phyloP scores from a whole-genome alignment of 192 early-diverging fungal genomes.

The Coemansia sp. region DNA sequence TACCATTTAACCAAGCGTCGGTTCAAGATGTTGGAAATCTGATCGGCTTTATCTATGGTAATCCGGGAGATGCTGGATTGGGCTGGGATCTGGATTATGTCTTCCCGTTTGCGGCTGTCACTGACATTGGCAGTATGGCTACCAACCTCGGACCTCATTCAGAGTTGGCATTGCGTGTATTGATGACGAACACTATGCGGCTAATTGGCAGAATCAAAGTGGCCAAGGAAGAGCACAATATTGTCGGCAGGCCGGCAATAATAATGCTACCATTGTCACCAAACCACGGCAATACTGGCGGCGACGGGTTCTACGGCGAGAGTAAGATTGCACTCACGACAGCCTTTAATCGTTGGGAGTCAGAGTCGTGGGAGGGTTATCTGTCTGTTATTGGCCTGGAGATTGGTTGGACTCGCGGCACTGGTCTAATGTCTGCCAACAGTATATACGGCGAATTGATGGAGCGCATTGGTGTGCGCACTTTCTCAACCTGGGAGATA shows the following conservation, averaged over 20 bases:
- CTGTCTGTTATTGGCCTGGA: slow-evolving; percentile 85
- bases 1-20: slow-evolving; percentile 93
- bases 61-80: slow-evolving; percentile 60
- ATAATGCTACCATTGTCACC: slow-evolving; percentile 88
- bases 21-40: slow-evolving; percentile 74
- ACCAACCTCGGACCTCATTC: slow-evolving; percentile 78
- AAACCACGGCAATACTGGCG: slow-evolving; percentile 92
- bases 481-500: slow-evolving; percentile 22
- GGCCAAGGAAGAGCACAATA: slow-evolving; percentile 71
- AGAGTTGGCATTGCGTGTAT: slow-evolving; percentile 88
- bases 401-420: slow-evolving; percentile 96
- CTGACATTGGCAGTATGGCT: slow-evolving; percentile 80
- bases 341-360: slow-evolving; percentile 84
- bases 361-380: slow-evolving; percentile 85
- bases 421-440: slow-evolving; percentile 86
- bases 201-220: slow-evolving; percentile 82
- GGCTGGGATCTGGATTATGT: slow-evolving; percentile 92
- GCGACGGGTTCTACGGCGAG: slow-evolving; percentile 91
- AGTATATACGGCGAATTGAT: slow-evolving; percentile 81
- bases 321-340: slow-evolving; percentile 90
- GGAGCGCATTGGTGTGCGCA: slow-evolving; percentile 78
- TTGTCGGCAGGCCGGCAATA: slow-evolving; percentile 74
- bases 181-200: slow-evolving; percentile 89
- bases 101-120: slow-evolving; percentile 90
- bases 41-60: slow-evolving; percentile 77